Evolutionary conservation across 352 stramenopile species (phyloP), one percentile per base, ranked within the genome.

Genomic region (Pythium oligandrum): DNA sequence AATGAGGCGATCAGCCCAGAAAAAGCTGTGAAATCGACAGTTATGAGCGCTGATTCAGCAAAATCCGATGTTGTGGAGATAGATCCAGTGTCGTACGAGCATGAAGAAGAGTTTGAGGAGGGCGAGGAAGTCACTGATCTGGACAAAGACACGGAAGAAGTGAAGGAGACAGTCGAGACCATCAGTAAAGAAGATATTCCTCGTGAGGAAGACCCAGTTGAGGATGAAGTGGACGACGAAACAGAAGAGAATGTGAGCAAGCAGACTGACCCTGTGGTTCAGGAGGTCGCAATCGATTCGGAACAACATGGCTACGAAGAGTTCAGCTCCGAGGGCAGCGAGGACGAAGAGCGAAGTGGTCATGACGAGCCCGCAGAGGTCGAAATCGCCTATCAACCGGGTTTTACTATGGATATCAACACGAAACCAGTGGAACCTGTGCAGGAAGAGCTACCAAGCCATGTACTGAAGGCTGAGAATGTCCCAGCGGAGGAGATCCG

Each of bases 381-480:
- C 17, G 17, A 26, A 26, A 26, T 26, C 17, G 17, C 17, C 17
- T 26, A 26, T 26, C 17, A 26, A 26, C 17, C 17, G 33, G 46
- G 33, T 37, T 51, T 38, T 40, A 26, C 46, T 26, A 40, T 1
- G 17, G 17, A 26, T 26, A 26, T 26, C 17, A 38, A 40, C 17
- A 51, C 46, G 46, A 40, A 26, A 33, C 26, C 44, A 50, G 35
- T 33, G 17, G 11, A 26, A n/a, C 46, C 6, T 33, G 12, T 40
- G 46, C 32, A 51, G 0, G 42, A 11, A 47, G 8, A 47, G 42
- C 42, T 31, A 47, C 42, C 42, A 30, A 47, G 17, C 42, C 42
- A 47, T 11, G 42, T 30, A 47, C 17, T 47, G 42, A 49, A 49
- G n/a, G n/a, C 11, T 7, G 11, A 33, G 44, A 49, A 53, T 7